Base-by-base conservation (phyloP, 495 filamentous ascomycete species). In the Talaromyces proteolyticus region DNA sequence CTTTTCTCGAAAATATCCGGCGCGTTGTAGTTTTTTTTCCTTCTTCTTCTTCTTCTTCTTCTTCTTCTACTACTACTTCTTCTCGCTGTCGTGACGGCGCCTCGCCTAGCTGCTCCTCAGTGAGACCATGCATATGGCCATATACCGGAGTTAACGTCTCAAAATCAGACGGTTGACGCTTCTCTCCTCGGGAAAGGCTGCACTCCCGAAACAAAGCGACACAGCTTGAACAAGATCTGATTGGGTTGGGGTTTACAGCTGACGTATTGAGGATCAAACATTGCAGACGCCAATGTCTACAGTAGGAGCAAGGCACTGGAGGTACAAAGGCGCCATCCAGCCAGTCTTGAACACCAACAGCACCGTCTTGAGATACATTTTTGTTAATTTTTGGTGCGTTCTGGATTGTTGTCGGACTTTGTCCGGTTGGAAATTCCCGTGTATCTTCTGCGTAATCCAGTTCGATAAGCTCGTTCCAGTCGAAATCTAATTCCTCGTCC, bases 181-280 rank as follows among this genome's bases (percentile, higher is more conserved):
- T 76, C 46, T 67, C 63, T 49, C 68, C 67, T 42, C 59, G 64
- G 18, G 73, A 68, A 58, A 89, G 79, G 66, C 85, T 89, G 67
- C 88, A 92, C 42, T 76, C 74, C 26, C 84, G 73, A 47, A 83
- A 87, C 4, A 93, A 65, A n/a, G 86, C 84, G 23, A 85, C 81
- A 60, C 88, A 93, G 52, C 84, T 83, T 0, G 85, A 89, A 57
- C 88, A 93, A 12, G 79, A 76, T 20, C 75, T 76, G 52, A 79
- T 74, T 24, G 81, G 79, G 54, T 77, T 77, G 2, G 73, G 74
- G 39, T 77, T 76, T 10, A 63, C 69, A 0, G 61, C 20, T 14
- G 71, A 65, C 3, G 72, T 75, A 25, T 69, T 66, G 22, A 76
- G 56, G 17, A 77, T 68, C 7, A 75, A 52, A 45, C 74, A 76